These are phyloP conservation scores for Nigrospora osmanthi DNA, from an alignment of 2,329 filamentous ascomycete genomes.

Conservation along the genomic window DNA sequence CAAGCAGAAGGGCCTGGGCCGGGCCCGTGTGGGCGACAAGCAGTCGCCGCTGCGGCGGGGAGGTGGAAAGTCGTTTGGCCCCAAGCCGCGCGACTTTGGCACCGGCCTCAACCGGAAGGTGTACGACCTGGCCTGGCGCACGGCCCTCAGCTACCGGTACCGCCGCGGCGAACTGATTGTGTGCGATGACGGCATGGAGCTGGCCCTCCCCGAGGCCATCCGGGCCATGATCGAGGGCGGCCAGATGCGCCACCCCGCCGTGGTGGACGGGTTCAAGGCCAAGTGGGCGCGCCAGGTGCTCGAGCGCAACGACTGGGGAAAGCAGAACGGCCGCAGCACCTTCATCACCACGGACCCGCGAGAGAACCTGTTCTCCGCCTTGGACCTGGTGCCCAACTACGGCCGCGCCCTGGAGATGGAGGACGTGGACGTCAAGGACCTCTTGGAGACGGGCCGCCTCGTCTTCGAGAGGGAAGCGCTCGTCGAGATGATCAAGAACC, in stretches of 20 bases:
- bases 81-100: conserved; percentile 83
- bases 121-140: conserved; percentile 94
- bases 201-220: conserved; percentile 48
- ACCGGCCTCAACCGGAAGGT: conserved; percentile 79
- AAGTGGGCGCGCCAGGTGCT: conserved; percentile 63
- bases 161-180: conserved; percentile 79
- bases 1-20: conserved; percentile 80
- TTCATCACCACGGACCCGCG: conserved; percentile 61
- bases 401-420: conserved; percentile 61
- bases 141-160: conserved; percentile 87
- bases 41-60: conserved; percentile 78
- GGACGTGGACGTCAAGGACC: conserved; percentile 94
- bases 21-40: conserved; percentile 69
- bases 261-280: conserved; percentile 49
- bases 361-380: conserved; percentile 56
- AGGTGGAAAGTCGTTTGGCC: conserved; percentile 85
- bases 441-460: conserved; percentile 76
- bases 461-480: conserved; percentile 81
- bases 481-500: conserved; percentile 62
- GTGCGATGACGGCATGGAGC: conserved; percentile 69
- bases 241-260: conserved; percentile 32
- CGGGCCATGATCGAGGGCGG: conserved; percentile 26
- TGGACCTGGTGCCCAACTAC: conserved; percentile 56
- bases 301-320: conserved; percentile 61
- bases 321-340: conserved; percentile 59